Percentiles rank a stretch among this genome's conserved stretches.
These are phyloP conservation scores for Penicillium cataractarum DNA, from an alignment of 495 filamentous ascomycete genomes.

Conservation along the genomic window DNA sequence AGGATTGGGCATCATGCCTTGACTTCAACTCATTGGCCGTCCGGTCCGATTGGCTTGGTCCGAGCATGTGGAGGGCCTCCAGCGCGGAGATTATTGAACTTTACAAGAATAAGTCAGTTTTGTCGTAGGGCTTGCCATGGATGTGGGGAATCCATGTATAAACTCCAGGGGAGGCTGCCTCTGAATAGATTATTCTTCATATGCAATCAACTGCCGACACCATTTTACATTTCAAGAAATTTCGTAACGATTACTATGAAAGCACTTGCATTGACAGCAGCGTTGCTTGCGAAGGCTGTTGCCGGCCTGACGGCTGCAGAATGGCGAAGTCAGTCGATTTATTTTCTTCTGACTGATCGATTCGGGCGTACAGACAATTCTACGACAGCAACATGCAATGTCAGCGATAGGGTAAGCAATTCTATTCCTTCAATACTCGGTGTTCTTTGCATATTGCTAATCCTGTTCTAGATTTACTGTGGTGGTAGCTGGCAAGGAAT, in stretches of 20 bases:
- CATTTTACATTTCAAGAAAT: neutral
- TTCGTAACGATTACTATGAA: slow-evolving; percentile 3
- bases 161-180: neutral
- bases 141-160: slow-evolving; percentile 6
- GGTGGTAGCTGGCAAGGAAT: slow-evolving; percentile 77
- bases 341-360: slow-evolving; percentile 75
- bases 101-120: neutral
- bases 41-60: neutral
- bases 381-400: slow-evolving; percentile 57
- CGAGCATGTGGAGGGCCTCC: neutral
- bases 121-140: neutral
- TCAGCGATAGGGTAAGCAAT: slow-evolving; percentile 40
- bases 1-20: neutral
- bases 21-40: slow-evolving; percentile 4
- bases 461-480: slow-evolving; percentile 57
- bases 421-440: too few species aligned
- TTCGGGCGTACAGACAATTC: slow-evolving; percentile 70
- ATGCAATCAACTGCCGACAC: neutral
- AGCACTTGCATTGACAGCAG: neutral
- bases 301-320: slow-evolving; percentile 39
- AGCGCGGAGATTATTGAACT: neutral
- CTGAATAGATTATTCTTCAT: neutral
- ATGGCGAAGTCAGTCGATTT: slow-evolving; percentile 69
- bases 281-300: neutral
- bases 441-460: neutral